phyloP scores from a whole-genome alignment of 768 basidiomycete genomes.

The Mycena amicta region DNA sequence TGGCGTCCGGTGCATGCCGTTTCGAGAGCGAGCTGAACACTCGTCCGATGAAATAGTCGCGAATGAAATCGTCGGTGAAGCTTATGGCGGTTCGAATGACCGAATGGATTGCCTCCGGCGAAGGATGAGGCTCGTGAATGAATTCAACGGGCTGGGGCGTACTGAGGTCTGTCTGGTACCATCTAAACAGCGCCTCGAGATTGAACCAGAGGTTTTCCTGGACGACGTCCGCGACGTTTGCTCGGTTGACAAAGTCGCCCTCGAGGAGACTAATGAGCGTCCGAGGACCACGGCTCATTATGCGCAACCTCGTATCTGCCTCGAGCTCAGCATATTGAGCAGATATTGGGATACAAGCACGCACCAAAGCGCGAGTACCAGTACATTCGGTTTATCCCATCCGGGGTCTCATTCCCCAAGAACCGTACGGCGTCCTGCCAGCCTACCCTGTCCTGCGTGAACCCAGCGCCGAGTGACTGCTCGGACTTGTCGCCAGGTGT shows the following conservation, averaged over 20 bases:
- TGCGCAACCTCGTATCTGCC: constrained; percentile 11
- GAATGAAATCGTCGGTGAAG: constrained; percentile 6
- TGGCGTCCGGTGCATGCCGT: constrained; percentile 4
- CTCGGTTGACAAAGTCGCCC: constrained; percentile 10
- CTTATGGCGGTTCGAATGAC: constrained; percentile 8
- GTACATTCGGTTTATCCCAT: constrained; percentile 8
- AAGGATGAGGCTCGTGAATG: constrained; percentile 12
- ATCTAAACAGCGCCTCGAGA: constrained; percentile 12
- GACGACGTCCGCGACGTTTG: constrained; percentile 6
- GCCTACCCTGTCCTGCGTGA: constrained; percentile 1
- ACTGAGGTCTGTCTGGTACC: constrained; percentile 17
- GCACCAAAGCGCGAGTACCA: constrained; percentile 6
- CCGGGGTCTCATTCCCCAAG: not conserved
- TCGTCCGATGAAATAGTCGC: constrained; percentile 5
- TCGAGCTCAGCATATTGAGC: no score
- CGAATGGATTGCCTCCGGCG: constrained; percentile 7
- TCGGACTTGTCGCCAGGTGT: not conserved
- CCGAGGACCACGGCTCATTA: constrained; percentile 2
- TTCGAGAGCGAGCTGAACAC: constrained; percentile 13
- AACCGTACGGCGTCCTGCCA: constrained; percentile 1
- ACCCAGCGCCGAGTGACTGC: not conserved
- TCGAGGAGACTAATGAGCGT: constrained; percentile 11
- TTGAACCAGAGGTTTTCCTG: constrained; percentile 12
- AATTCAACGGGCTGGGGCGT: constrained; percentile 17
- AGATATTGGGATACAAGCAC: no score